Base-by-base conservation (phyloP, 768 basidiomycete species). In the Leccinum fibrillosum region DNA sequence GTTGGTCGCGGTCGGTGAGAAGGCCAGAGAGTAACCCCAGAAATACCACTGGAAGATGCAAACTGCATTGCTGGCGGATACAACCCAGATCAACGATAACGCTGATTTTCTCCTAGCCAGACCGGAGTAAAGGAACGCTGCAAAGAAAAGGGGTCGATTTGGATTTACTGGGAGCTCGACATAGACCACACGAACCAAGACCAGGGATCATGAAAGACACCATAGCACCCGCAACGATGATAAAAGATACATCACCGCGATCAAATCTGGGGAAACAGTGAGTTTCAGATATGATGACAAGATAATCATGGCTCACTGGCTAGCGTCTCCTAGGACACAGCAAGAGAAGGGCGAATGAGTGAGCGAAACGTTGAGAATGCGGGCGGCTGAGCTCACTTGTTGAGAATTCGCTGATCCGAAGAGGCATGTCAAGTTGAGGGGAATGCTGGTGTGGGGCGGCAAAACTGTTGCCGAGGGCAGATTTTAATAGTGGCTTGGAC, bases 11-110 rank as follows among this genome's bases (percentile, higher is more conserved):
- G 88, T 79, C 2, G 86, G 79, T 3, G 90, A 92, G 74, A 95
- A 95, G 1, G 91, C 89, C 32, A 95, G 78, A 1, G 83, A 89
- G 75, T 94, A 95, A 72, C 87, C 87, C 86, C 86, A 88, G 73
- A 86, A 79, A 70, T 82, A 92, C 90, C 90, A 92, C 66, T 89
- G 87, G 70, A 90, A 86, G 57, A 90, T 86, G 61, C 84, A 84
- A 61, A 91, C 78, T 7, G 87, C 88, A 64, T 90, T 90, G 65
- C 83, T 81, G 5, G 86, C 87, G 37, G 82, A 77, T 58, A 88
- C 86, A 11, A 80, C 85, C 88, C 88, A 90, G 53, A 90, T 84
- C 17, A 92, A 71, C 26, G 88, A 83, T 19, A 92, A 66, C 23
- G 79, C 88, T 72, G 79, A 80, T 74, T 90, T 90, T 66, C 89